Evolutionary conservation across 176 grass and related monocot genomes (phyloP).

Genomic region (Luzula sylvatica): DNA sequence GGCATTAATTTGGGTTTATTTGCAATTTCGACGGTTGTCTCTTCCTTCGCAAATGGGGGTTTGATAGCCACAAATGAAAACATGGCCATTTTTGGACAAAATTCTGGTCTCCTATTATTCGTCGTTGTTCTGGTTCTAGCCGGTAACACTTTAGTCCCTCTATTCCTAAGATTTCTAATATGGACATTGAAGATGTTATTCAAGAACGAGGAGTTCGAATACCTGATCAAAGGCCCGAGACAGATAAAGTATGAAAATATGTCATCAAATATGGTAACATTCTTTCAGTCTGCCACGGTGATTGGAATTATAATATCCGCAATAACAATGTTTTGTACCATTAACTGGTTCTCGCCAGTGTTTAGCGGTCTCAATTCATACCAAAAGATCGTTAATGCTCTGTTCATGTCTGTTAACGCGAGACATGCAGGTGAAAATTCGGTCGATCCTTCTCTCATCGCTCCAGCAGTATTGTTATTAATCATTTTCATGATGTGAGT

Average conservation of each 20-base stretch:
- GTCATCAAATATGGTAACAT: constrained; percentile 2
- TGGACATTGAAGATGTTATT: constrained; percentile 11
- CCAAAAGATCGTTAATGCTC: constrained; percentile 41
- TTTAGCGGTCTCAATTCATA: constrained; percentile 35
- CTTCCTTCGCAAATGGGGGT: constrained; percentile 72
- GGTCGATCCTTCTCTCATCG: constrained; percentile 48
- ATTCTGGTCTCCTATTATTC: constrained; percentile 48
- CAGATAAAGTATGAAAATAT: constrained; percentile 20
- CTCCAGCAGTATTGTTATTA: constrained; percentile 43
- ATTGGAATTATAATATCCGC: not conserved
- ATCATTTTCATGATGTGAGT: constrained; percentile 59
- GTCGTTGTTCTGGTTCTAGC: constrained; percentile 44
- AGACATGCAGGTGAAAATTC: constrained; percentile 70
- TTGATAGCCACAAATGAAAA: constrained; percentile 63
- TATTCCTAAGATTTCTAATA: constrained; percentile 38
- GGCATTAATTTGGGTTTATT: constrained; percentile 37
- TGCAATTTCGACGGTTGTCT: constrained; percentile 25
- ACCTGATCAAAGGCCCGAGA: constrained; percentile 22
- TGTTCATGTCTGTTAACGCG: constrained; percentile 54
- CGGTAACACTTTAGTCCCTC: constrained; percentile 44
- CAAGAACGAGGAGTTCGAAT: constrained; percentile 9
- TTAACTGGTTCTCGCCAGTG: constrained; percentile 51
- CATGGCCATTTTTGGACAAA: constrained; percentile 50
- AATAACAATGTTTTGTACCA: constrained; percentile 25
- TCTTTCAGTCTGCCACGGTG: constrained; percentile 23